phyloP scores from a whole-genome alignment of 2,329 filamentous ascomycete species.

The Ceratocystis albifundus region DNA sequence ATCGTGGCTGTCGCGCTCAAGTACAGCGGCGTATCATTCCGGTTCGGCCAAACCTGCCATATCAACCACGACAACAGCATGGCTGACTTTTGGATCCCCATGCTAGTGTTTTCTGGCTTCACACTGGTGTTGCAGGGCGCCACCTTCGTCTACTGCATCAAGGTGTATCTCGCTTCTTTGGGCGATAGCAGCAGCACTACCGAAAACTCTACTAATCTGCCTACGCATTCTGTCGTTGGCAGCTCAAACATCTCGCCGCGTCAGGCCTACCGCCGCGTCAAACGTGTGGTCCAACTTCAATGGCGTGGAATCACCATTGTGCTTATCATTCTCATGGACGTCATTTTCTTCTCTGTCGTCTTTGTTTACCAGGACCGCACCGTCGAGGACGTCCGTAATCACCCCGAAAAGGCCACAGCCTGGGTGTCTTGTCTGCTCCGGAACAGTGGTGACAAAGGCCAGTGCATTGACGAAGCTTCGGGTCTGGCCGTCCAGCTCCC shows the following conservation, averaged over 20 bases:
- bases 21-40: conserved; percentile 84
- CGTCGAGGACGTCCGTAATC: conserved; percentile 45
- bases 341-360: conserved; percentile 84
- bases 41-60: conserved; percentile 84
- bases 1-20: conserved; percentile 66
- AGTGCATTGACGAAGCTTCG: conserved; percentile 52
- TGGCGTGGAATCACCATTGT: conserved; percentile 91
- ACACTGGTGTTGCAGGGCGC: conserved; percentile 71
- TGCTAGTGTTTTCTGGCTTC: conserved; percentile 64
- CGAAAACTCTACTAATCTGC: conserved; percentile 54
- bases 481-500: conserved; percentile 59
- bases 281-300: conserved; percentile 77
- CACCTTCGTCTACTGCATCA: conserved; percentile 86
- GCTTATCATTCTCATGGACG: conserved; percentile 76
- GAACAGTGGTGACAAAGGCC: conserved; percentile 47
- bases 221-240: conserved; percentile 59
- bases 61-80: conserved; percentile 83
- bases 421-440: conserved; percentile 64
- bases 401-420: conserved; percentile 41
- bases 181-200: conserved; percentile 60
- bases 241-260: conserved; percentile 66
- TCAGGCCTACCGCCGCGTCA: conserved; percentile 77
- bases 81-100: conserved; percentile 78
- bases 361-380: conserved; percentile 81
- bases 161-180: conserved; percentile 80